phyloP scores from a whole-genome alignment of 768 basidiomycete genomes.

The Russula sp. region DNA sequence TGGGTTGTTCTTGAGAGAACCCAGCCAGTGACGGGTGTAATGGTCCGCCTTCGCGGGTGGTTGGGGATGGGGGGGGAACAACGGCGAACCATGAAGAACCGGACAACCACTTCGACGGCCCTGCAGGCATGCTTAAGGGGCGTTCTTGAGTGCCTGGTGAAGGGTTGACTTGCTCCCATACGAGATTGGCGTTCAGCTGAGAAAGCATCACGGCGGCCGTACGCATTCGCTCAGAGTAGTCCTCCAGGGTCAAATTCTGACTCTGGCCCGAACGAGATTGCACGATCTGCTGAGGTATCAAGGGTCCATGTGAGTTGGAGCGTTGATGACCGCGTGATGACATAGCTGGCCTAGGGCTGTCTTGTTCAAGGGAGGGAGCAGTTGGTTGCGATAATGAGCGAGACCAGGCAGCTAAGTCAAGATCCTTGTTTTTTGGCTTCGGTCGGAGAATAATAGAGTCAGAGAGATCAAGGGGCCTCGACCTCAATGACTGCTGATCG shows the following conservation, averaged over 20 bases:
- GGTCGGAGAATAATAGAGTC: conserved; percentile 81
- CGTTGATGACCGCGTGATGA: conserved; percentile 3
- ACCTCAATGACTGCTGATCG: conserved; percentile 62
- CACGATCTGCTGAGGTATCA: conserved; percentile 15
- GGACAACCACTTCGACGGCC: conserved; percentile 29
- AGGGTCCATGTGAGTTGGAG: conserved; percentile 7
- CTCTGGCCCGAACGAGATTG: conserved; percentile 12
- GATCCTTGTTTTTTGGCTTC: conserved; percentile 80
- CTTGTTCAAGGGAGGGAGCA: conserved; percentile 38
- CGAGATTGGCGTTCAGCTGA: conserved; percentile 81
- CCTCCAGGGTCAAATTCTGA: conserved; percentile 70
- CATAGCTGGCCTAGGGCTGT: background rate
- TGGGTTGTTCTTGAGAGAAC: conserved; percentile 21
- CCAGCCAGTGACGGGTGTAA: conserved; percentile 32
- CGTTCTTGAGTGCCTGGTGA: conserved; percentile 16
- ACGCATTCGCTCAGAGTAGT: conserved; percentile 97
- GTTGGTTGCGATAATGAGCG: conserved; percentile 43
- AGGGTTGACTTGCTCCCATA: conserved; percentile 45
- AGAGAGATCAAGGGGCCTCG: conserved; percentile 66
- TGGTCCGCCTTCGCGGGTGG: conserved; percentile 22
- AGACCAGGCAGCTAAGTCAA: conserved; percentile 85
- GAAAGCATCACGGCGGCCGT: conserved; percentile 98
- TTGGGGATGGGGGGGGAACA: conserved; percentile 10
- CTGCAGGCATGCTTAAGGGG: conserved; percentile 16
- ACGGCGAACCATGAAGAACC: conserved; percentile 28